These are phyloP conservation scores for Tubosaeta sp. DNA, from an alignment of 768 basidiomycete genomes.

Conservation along the genomic window DNA sequence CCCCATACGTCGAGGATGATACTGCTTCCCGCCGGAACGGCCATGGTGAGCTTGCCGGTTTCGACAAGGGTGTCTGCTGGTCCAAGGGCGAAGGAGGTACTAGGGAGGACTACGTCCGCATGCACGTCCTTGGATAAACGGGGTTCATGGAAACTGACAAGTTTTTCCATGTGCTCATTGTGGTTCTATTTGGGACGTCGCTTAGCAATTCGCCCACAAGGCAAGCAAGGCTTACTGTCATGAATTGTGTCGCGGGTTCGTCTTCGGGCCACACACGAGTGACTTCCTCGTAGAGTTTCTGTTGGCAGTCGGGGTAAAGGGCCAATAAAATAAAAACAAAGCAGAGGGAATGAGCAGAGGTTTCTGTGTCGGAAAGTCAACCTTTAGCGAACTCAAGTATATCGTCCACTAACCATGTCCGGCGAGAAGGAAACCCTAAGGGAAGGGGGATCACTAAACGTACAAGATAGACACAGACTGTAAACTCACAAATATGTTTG, in stretches of 20 bases:
- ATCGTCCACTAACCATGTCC: slow-evolving; percentile 38
- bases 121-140: slow-evolving; percentile 35
- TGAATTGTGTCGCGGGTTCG: slow-evolving; percentile 19
- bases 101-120: slow-evolving; percentile 33
- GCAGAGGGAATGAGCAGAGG: slow-evolving; percentile 42
- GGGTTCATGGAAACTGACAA: slow-evolving; percentile 33
- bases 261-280: slow-evolving; percentile 38
- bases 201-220: not conserved
- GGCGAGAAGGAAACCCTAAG: slow-evolving; percentile 44
- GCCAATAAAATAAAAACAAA: slow-evolving; percentile 45
- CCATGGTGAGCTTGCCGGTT: slow-evolving; percentile 30
- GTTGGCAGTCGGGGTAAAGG: slow-evolving; percentile 46
- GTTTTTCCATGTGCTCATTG: slow-evolving; percentile 34
- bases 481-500: slow-evolving; percentile 43
- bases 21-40: slow-evolving; percentile 37
- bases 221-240: slow-evolving; percentile 25
- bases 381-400: not conserved
- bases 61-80: slow-evolving; percentile 13
- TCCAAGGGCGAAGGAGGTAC: slow-evolving; percentile 31
- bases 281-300: slow-evolving; percentile 42
- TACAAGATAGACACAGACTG: not conserved
- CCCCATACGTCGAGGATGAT: slow-evolving; percentile 40
- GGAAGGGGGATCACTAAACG: not conserved
- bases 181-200: slow-evolving; percentile 30
- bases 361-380: slow-evolving; percentile 34